Conservation (phyloP, 345 rosid genomes). For the Syzygium grande region DNA sequence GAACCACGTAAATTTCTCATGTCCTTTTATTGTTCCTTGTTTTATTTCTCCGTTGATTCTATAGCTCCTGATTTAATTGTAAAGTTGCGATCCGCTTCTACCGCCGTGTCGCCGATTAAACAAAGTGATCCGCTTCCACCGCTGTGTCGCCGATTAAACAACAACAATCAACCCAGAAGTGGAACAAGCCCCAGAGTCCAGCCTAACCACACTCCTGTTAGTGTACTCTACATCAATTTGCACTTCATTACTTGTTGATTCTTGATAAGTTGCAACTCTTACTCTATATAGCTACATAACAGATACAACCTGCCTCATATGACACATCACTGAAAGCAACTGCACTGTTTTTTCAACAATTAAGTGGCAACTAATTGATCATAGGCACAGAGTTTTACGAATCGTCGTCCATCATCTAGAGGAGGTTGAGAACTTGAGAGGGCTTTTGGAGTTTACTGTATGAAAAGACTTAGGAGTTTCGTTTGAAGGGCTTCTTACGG, state of each 20-base stretch:
- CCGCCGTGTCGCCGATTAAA: too few species aligned
- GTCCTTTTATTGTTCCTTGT: too few species aligned
- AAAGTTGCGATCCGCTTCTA: too few species aligned
- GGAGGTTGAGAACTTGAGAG: not conserved
- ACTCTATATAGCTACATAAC: not conserved
- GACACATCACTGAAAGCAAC: not conserved
- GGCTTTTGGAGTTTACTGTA: not conserved
- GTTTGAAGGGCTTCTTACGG: not conserved
- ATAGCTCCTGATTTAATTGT: too few species aligned
- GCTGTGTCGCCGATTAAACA: too few species aligned
- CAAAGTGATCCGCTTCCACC: too few species aligned
- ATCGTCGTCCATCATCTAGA: not conserved
- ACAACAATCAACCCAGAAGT: conserved; percentile 1
- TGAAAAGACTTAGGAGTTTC: not conserved
- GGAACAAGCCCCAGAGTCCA: conserved; percentile 10
- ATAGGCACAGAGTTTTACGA: not conserved
- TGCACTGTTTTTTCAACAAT: not conserved
- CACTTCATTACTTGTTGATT: too few species aligned
- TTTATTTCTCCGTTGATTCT: too few species aligned
- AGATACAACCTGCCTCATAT: too few species aligned
- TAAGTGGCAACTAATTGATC: not conserved
- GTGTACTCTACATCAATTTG: not conserved
- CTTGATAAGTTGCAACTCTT: not conserved
- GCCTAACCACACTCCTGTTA: not conserved
- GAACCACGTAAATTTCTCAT: too few species aligned